Conservation (phyloP, 345 rosid genomes). For the Eucalyptus sideroxylon region DNA sequence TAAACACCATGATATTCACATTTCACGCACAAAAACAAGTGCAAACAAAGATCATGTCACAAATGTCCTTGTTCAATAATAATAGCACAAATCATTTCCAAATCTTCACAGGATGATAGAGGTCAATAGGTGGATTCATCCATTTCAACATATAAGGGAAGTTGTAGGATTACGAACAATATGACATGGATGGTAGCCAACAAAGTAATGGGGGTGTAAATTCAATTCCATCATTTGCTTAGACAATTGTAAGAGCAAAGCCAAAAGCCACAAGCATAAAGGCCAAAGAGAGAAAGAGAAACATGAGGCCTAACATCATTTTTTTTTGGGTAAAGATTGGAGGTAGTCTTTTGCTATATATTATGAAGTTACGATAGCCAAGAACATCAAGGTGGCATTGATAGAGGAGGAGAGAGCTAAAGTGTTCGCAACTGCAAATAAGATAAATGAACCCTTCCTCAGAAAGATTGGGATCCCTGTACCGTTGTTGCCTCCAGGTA, state of each 20-base stretch:
- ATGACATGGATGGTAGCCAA: accelerated
- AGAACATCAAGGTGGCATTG: background rate
- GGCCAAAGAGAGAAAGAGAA: background rate
- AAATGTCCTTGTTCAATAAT: background rate
- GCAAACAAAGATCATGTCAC: background rate
- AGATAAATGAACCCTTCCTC: background rate
- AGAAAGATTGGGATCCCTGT: background rate
- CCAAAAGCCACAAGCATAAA: background rate
- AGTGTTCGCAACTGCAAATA: background rate
- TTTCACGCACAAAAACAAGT: background rate
- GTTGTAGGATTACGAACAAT: background rate
- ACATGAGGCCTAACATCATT: background rate
- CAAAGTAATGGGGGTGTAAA: background rate
- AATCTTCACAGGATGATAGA: background rate
- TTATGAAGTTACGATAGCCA: background rate
- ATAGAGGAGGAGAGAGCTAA: background rate
- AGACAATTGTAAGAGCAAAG: background rate
- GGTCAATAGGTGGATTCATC: background rate
- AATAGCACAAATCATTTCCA: background rate
- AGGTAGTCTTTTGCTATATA: background rate
- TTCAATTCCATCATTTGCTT: background rate
- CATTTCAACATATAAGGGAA: background rate
- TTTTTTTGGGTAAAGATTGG: background rate
- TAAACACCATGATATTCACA: background rate
- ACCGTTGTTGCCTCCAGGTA: background rate